These are phyloP conservation scores for Wallacemonas sp. DNA, from an alignment of 208 protist genomes.

Conservation along the genomic window DNA sequence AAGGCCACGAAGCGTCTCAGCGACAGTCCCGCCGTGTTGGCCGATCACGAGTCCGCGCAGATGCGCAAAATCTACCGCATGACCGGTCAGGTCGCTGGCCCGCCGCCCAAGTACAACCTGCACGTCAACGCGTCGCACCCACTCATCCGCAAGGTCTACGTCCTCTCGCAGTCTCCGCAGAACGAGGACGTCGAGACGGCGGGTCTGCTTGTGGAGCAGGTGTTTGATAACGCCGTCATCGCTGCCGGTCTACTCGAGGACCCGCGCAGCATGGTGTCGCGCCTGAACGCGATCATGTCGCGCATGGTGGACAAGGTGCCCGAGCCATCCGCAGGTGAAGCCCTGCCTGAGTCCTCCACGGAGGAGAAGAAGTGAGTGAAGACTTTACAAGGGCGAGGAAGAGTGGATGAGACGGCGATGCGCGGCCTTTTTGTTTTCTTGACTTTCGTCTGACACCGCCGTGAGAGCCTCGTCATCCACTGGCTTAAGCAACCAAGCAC, in stretches of 20 bases:
- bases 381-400: neutral
- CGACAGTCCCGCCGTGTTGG: constrained; percentile 87
- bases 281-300: constrained; percentile 90
- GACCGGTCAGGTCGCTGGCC: constrained; percentile 74
- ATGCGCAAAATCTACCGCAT: constrained; percentile 93
- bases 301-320: constrained; percentile 88
- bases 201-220: constrained; percentile 85
- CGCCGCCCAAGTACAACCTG: constrained; percentile 91
- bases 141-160: constrained; percentile 92
- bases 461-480: too few relatives aligned
- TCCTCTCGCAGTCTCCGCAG: constrained; percentile 67
- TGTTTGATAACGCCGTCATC: constrained; percentile 94
- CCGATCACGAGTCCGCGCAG: constrained; percentile 90
- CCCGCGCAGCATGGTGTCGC: constrained; percentile 86
- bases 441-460: too few relatives aligned
- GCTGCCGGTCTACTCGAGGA: constrained; percentile 91
- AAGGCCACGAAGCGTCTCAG: constrained; percentile 86
- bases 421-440: constrained; percentile 20
- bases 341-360: neutral
- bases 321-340: constrained; percentile 63
- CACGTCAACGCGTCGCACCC: constrained; percentile 92
- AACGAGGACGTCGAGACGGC: constrained; percentile 82
- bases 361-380: constrained; percentile 2
- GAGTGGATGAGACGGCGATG: neutral
- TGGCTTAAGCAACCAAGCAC: too few relatives aligned